These are phyloP conservation scores for Carpinus viminea DNA, from an alignment of 306 rosid species.

Conservation along the genomic window DNA sequence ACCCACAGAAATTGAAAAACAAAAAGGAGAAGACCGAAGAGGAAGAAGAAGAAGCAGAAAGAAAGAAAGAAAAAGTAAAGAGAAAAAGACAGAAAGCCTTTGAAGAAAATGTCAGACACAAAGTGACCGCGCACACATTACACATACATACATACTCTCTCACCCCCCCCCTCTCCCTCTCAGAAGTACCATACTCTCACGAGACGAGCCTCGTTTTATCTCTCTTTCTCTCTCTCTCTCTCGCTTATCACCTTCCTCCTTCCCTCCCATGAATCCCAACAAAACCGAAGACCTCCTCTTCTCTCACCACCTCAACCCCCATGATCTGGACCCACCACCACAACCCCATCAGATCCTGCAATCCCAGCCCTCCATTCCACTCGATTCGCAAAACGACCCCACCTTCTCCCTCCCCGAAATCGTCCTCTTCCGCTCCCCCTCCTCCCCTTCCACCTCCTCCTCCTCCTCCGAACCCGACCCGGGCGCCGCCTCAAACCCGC, in stretches of 20 bases:
- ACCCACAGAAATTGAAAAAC: not conserved
- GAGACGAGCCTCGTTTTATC: not conserved
- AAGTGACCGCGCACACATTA: not conserved
- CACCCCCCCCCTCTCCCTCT: not conserved
- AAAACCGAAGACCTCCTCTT: slow-evolving; percentile 73
- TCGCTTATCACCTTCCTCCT: not conserved
- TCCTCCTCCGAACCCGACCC: slow-evolving; percentile 33
- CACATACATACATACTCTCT: not conserved
- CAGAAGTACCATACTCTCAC: not conserved
- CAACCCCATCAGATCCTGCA: slow-evolving; percentile 38
- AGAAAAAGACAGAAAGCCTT: not conserved
- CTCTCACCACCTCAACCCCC: slow-evolving; percentile 40
- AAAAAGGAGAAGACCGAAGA: too few species aligned
- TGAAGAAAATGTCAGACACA: not conserved
- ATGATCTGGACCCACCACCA: slow-evolving; percentile 40
- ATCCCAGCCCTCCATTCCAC: slow-evolving; percentile 47
- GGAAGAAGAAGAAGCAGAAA: too few species aligned
- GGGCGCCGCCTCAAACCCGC: slow-evolving; percentile 10
- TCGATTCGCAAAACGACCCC: slow-evolving; percentile 30
- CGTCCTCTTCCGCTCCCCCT: slow-evolving; percentile 66
- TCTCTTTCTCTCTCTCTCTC: not conserved
- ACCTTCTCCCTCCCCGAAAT: slow-evolving; percentile 78
- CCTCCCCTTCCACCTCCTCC: slow-evolving; percentile 40
- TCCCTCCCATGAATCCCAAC: slow-evolving; percentile 64
- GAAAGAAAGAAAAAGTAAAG: not conserved